A percentile compares a stretch with the other conserved stretches of the same genome.
Evolutionary conservation across 2,329 filamentous ascomycete genomes (phyloP).

Genomic region (Capronia epimyces): DNA sequence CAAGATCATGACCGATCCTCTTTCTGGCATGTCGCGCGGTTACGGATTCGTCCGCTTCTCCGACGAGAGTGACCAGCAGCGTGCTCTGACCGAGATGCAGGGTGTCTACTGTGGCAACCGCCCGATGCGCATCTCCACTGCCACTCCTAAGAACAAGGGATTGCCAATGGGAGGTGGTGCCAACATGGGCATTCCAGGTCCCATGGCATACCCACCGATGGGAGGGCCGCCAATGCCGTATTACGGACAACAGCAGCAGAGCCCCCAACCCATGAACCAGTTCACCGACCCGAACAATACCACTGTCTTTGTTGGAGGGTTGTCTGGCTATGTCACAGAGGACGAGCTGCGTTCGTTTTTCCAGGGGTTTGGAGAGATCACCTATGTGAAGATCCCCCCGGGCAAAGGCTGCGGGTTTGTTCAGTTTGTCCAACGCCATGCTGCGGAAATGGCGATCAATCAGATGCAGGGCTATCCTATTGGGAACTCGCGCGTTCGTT

Average conservation of each 20-base stretch:
- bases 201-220: slow-evolving; percentile 63
- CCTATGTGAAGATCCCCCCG: slow-evolving; percentile 98
- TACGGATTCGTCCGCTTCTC: slow-evolving; percentile 98
- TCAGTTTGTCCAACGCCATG: slow-evolving; percentile 97
- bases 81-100: slow-evolving; percentile 95
- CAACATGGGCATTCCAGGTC: slow-evolving; percentile 49
- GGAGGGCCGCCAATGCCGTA: slow-evolving; percentile 63
- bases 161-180: slow-evolving; percentile 49
- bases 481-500: slow-evolving; percentile 92
- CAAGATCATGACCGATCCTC: slow-evolving; percentile 99
- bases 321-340: slow-evolving; percentile 97
- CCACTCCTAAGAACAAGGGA: slow-evolving; percentile 83
- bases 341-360: slow-evolving; percentile 99
- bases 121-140: slow-evolving; percentile 96
- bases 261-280: slow-evolving; percentile 96
- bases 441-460: slow-evolving; percentile 99
- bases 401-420: slow-evolving; percentile 99
- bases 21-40: slow-evolving; percentile 93
- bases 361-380: slow-evolving; percentile 98
- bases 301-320: slow-evolving; percentile 93
- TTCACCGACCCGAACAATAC: slow-evolving; percentile 99
- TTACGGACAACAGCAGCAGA: slow-evolving; percentile 65
- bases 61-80: slow-evolving; percentile 92
- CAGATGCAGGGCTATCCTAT: slow-evolving; percentile 99
- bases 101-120: slow-evolving; percentile 98